phyloP scores from a whole-genome alignment of 1,139 yeast genomes.

The Eremothecium gossypii region DNA sequence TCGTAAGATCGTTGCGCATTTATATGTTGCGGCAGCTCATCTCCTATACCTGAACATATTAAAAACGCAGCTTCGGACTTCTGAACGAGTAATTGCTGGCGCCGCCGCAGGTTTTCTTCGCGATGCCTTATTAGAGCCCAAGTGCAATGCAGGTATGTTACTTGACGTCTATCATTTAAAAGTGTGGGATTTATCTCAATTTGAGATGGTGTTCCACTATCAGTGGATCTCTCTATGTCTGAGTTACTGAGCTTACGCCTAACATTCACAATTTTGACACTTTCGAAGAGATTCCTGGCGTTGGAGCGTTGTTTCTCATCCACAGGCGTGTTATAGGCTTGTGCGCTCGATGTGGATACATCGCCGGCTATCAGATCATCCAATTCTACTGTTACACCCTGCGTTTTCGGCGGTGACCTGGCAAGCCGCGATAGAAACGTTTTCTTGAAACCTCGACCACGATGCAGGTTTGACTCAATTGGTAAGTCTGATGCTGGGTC shows the following conservation, averaged over 20 bases:
- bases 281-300: not conserved
- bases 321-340: not conserved
- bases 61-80: not conserved
- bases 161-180: not conserved
- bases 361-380: not conserved
- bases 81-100: not conserved
- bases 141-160: constrained; percentile 3
- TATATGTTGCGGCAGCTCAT: not conserved
- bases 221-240: too few relatives aligned
- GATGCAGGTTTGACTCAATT: not conserved
- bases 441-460: not conserved
- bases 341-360: not conserved
- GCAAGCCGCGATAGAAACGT: not conserved
- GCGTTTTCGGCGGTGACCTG: not conserved
- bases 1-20: constrained; percentile 14
- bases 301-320: not conserved
- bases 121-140: constrained; percentile 2
- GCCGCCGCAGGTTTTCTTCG: not conserved
- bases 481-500: too few relatives aligned
- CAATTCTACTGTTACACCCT: not conserved
- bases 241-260: too few relatives aligned
- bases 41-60: not conserved
- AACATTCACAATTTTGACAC: not conserved
- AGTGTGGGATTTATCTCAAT: too few relatives aligned
- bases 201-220: too few relatives aligned